Conservation (phyloP, 257 asterid genomes). For the Solanum neorickii region DNA sequence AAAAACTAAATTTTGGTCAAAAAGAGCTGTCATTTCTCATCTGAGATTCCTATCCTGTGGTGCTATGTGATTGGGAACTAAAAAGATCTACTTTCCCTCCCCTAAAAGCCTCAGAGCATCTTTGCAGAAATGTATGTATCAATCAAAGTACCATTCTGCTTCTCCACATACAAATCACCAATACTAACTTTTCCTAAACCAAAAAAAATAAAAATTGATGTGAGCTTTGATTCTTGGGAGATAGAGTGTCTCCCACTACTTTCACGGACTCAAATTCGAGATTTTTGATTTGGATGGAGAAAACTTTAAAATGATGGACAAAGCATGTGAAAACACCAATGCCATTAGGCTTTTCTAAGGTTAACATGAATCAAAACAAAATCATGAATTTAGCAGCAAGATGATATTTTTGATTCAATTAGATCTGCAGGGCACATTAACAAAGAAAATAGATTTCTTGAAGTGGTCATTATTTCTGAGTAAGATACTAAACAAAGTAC, state of each 20-base stretch:
- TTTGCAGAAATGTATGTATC: conserved; percentile 22
- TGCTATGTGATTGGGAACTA: conserved; percentile 55
- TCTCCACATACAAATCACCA: conserved; percentile 8
- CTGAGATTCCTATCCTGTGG: conserved; percentile 86
- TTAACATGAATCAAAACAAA: background rate
- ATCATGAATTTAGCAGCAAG: background rate
- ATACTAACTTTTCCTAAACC: background rate
- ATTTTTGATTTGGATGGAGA: background rate
- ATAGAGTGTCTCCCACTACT: conserved; percentile 2
- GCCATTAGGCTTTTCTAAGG: conserved; percentile 30
- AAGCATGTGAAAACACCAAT: conserved; percentile 13
- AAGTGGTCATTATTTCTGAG: conserved; percentile 17
- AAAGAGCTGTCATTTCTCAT: conserved; percentile 46
- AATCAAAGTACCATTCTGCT: background rate
- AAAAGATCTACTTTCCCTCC: conserved; percentile 45
- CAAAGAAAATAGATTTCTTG: conserved; percentile 8
- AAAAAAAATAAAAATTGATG: background rate
- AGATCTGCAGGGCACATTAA: conserved; percentile 32
- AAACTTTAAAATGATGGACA: background rate
- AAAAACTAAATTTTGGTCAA: conserved; percentile 16
- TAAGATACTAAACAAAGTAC: conserved; percentile 6
- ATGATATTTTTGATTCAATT: conserved; percentile 25
- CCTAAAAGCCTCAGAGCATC: conserved; percentile 52
- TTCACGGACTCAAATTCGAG: background rate
- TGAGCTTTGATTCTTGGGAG: background rate